These are phyloP conservation scores for Alternaria postmessia DNA, from an alignment of 2,329 filamentous ascomycete species.

Conservation along the genomic window DNA sequence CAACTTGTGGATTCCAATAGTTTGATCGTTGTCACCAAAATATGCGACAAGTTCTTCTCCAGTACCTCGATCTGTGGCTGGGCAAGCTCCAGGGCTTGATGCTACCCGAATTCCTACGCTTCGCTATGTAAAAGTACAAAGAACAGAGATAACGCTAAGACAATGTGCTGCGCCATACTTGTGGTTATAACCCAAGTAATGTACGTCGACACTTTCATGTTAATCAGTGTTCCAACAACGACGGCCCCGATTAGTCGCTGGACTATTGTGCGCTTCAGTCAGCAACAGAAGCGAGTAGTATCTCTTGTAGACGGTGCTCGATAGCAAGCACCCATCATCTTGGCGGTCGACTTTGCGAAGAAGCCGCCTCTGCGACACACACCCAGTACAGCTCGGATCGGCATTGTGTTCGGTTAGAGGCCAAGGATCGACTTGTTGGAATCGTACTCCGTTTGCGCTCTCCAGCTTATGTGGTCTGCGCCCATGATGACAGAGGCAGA, in stretches of 20 bases:
- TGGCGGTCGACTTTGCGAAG: background rate
- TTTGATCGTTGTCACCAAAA: background rate
- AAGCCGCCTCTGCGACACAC: background rate
- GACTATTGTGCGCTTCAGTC: background rate
- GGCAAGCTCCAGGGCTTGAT: slow-evolving; percentile 2
- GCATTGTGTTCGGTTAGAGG: background rate
- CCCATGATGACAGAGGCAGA: background rate
- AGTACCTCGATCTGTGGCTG: background rate
- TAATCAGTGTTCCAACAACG: background rate
- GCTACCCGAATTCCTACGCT: slow-evolving; percentile 1
- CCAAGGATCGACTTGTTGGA: background rate
- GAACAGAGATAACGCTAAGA: background rate
- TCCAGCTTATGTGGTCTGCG: background rate
- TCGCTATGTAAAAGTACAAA: slow-evolving; percentile 8
- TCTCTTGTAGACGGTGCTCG: background rate
- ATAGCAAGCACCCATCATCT: background rate
- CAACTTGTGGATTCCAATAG: background rate
- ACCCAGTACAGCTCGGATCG: slow-evolving; percentile 2
- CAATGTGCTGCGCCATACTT: background rate
- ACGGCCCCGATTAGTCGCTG: background rate
- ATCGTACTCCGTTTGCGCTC: background rate
- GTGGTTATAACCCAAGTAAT: background rate
- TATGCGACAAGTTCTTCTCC: slow-evolving; percentile 4
- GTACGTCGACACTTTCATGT: background rate
- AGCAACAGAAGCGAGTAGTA: background rate